These are phyloP conservation scores for Alternaria gansuensis DNA, from an alignment of 2,329 filamentous ascomycete species.

Conservation along the genomic window DNA sequence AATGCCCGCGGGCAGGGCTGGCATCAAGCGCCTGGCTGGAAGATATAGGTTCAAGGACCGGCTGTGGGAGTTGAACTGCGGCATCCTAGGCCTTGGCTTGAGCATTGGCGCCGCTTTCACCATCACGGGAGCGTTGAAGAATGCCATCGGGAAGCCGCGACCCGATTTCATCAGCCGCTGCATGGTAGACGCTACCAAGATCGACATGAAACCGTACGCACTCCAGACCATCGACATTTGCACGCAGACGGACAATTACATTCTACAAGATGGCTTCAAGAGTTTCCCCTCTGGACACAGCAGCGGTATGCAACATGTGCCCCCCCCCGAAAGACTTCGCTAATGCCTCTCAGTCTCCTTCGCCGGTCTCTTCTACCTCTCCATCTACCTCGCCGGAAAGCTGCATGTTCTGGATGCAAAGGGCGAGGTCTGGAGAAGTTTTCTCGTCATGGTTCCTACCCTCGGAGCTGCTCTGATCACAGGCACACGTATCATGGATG, in stretches of 20 bases:
- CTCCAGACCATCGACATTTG: slow-evolving; percentile 57
- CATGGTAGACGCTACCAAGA: slow-evolving; percentile 20
- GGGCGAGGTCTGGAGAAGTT: slow-evolving; percentile 68
- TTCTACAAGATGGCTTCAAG: slow-evolving; percentile 67
- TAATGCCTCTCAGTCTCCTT: slow-evolving; percentile 60
- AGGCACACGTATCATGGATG: slow-evolving; percentile 68
- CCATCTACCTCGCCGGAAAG: slow-evolving; percentile 67
- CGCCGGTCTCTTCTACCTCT: slow-evolving; percentile 67
- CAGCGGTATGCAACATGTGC: slow-evolving; percentile 55
- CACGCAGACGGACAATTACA: slow-evolving; percentile 58
- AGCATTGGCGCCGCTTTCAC: slow-evolving; percentile 65
- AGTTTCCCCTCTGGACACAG: slow-evolving; percentile 68
- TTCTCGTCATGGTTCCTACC: slow-evolving; percentile 63
- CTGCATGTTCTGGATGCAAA: slow-evolving; percentile 67
- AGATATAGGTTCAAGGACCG: slow-evolving; percentile 64
- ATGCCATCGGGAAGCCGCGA: slow-evolving; percentile 66
- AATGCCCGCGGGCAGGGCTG: slow-evolving; percentile 38
- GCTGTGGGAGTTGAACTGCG: slow-evolving; percentile 70
- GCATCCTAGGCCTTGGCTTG: slow-evolving; percentile 64
- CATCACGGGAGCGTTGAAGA: slow-evolving; percentile 66
- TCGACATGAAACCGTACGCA: slow-evolving; percentile 15
- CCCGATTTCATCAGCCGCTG: slow-evolving; percentile 66
- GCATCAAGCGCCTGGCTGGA: slow-evolving; percentile 52
- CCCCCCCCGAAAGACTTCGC: slow-evolving; percentile 14
- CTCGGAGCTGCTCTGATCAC: slow-evolving; percentile 65